These are phyloP conservation scores for Aspergillus ibericus DNA, from an alignment of 2,329 filamentous ascomycete genomes.

Conservation along the genomic window DNA sequence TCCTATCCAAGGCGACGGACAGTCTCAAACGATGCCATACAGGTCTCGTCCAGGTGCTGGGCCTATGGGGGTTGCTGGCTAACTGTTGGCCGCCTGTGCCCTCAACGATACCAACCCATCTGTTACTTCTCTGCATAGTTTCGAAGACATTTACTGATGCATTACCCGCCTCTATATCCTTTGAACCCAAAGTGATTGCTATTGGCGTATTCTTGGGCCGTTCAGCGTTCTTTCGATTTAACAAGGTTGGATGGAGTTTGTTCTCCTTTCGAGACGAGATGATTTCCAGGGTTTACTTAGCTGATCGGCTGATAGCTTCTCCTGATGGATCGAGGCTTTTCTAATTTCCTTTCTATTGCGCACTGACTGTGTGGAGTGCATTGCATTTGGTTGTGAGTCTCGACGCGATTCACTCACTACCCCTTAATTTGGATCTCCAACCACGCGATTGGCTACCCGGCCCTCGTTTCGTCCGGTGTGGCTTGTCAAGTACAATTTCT, in stretches of 20 bases:
- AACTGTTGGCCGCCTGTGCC: slow-evolving; percentile 16
- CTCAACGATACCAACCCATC: slow-evolving; percentile 10
- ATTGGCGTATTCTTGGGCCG: slow-evolving; percentile 23
- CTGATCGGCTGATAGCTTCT: slow-evolving; percentile 8
- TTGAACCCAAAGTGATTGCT: slow-evolving; percentile 15
- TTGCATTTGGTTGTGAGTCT: slow-evolving; percentile 28
- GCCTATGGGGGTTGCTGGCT: slow-evolving; percentile 43
- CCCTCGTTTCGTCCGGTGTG: not conserved
- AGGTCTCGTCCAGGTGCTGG: slow-evolving; percentile 38
- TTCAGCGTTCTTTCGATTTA: slow-evolving; percentile 31
- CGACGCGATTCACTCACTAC: slow-evolving; percentile 1
- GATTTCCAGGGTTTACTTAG: slow-evolving; percentile 23
- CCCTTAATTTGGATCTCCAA: slow-evolving; percentile 15
- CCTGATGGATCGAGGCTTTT: slow-evolving; percentile 5
- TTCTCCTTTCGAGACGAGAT: slow-evolving; percentile 19
- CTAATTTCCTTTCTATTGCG: slow-evolving; percentile 9
- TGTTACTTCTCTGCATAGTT: slow-evolving; percentile 14
- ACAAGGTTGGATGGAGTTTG: slow-evolving; percentile 34
- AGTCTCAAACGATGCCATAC: slow-evolving; percentile 37
- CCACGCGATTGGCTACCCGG: slow-evolving; percentile 11
- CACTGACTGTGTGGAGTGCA: slow-evolving; percentile 18
- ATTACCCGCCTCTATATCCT: slow-evolving; percentile 6
- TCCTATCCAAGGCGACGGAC: slow-evolving; percentile 28
- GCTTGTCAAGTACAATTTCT: slow-evolving; percentile 13
- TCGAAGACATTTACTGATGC: slow-evolving; percentile 12